A percentile compares a stretch with the other conserved stretches of the same genome.
Evolutionary conservation across 2,329 filamentous ascomycete species (phyloP).

Genomic region (Beauveria brongniartii): DNA sequence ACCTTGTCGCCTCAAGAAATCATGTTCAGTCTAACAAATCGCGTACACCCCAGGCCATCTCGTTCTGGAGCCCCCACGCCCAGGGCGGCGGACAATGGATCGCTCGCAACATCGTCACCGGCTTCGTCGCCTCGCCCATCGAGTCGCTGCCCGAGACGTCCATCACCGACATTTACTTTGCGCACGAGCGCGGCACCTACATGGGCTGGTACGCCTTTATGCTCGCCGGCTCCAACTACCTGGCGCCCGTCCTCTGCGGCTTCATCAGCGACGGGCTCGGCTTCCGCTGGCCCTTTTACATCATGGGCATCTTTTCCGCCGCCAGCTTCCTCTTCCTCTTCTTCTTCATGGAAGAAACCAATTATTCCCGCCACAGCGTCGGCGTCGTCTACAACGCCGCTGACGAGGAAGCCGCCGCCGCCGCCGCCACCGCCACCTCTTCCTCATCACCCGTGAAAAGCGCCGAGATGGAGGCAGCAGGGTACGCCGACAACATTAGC

Average conservation of each 20-base stretch:
- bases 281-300: constrained; percentile 36
- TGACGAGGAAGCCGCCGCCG: not conserved
- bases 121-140: constrained; percentile 36
- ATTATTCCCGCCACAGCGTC: constrained; percentile 33
- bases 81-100: constrained; percentile 34
- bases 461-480: no score
- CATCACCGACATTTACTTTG: constrained; percentile 33
- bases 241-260: constrained; percentile 36
- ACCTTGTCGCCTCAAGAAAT: not conserved
- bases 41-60: not conserved
- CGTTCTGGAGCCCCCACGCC: constrained; percentile 29
- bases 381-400: constrained; percentile 4
- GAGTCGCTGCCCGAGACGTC: constrained; percentile 38
- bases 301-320: constrained; percentile 31
- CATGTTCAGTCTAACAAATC: not conserved
- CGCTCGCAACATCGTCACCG: constrained; percentile 35
- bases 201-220: constrained; percentile 34
- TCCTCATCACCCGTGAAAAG: not conserved
- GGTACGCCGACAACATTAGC: not conserved
- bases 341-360: constrained; percentile 53
- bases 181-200: constrained; percentile 36
- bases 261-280: constrained; percentile 35
- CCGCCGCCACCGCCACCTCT: not conserved
- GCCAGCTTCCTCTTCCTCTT: constrained; percentile 33
- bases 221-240: constrained; percentile 32